Base-by-base conservation (phyloP, 495 filamentous ascomycete species). In the Daldinia decipiens region DNA sequence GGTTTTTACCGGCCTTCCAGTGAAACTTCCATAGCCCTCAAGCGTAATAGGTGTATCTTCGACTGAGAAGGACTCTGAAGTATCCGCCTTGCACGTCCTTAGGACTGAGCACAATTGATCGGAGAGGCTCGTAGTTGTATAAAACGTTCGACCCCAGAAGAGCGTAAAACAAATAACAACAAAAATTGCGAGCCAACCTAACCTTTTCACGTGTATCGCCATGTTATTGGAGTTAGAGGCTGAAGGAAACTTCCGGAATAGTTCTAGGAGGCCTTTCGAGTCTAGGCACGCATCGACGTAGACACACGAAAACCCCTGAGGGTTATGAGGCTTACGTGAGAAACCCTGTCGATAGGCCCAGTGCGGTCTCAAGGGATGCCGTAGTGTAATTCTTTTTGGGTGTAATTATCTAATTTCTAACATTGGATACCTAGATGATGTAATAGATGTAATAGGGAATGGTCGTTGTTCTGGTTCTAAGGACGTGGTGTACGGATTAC, bases 161-260 rank as follows among this genome's bases (percentile, higher is more conserved):
- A 73, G 65, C 3, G 40, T 52, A 26, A 73, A 66, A 27, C 70
- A 73, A 8, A 73, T 27, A 24, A 39, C 19, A 19, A 68, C 65
- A n/a, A 73, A 73, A 7, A 73, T 47, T 21, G 61, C 65, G 7
- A 73, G 70, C 70, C 70, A 73, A 27, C 40, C 65, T 27, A 73
- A 38, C 21, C 52, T 60, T 38, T 56, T 61, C 12, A 68, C 39
- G 50, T 68, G 21, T 29, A 65, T 59, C 4, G 61, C 65, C 70
- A 73, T 73, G 7, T 51, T 43, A 17, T 38, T 17, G 36, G 6
- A 29, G 3, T 65, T 31, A 15, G 26, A 56, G 4, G n/a, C 51
- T 29, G 52, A 27, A 45, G 24, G 29, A 51, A 29, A 53, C 12
- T 26, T 38, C 27, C 24, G 11, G 55, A 27, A 51, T 19, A n/a